Base-by-base conservation (phyloP, 1,284 basidiomycete genomes). In the Volvariella volvacea region DNA sequence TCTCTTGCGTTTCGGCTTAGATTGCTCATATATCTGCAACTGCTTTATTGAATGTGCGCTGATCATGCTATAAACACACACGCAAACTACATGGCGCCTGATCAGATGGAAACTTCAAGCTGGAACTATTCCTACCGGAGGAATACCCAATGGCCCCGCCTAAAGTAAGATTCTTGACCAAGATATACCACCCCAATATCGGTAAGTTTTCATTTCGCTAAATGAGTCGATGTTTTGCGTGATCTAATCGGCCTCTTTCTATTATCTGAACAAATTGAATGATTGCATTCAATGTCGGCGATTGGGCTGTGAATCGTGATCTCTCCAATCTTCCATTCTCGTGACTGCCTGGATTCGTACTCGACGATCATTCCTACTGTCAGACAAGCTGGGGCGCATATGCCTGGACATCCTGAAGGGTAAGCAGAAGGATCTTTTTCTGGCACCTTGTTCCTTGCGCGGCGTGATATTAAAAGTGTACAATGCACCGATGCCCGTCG, bases 151-250 rank as follows among this genome's bases (percentile, higher is more conserved):
- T 99, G 95, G 89, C 88, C 43, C 94, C 96, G 0, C 96, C 96
- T 22, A 99, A 98, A 70, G 96, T 99, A 47, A 81, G 96, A 52
- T 99, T 99, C 74, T 71, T 98, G 55, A 98, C 95, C 50, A 96
- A 96, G 84, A 96, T 99, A 73, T 99, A 99, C 73, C 96, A 99
- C 68, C 96, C 96, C 30, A 99, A 99, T 68, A 99, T 99, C 66
- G 94, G 93, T 95, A 59, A 58, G 76, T 60, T 39, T 16, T 22
- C 36, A 36, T 15, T 15, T 15, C 14, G 25, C 25, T 12, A 28
- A 6, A 6, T 28, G 6, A 6, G 6, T 12, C 25, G 6, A 6
- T 28, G 25, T 28, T 28, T 28, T 12, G 25, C 12, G 6, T 28
- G 25, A 6, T 6, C 25, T 28, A 6, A 28, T 28, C 12, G 25